Percentiles rank a stretch among this genome's conserved stretches.
Conservation (phyloP, 2,329 filamentous ascomycete species). For the Phialophora macrospora region DNA sequence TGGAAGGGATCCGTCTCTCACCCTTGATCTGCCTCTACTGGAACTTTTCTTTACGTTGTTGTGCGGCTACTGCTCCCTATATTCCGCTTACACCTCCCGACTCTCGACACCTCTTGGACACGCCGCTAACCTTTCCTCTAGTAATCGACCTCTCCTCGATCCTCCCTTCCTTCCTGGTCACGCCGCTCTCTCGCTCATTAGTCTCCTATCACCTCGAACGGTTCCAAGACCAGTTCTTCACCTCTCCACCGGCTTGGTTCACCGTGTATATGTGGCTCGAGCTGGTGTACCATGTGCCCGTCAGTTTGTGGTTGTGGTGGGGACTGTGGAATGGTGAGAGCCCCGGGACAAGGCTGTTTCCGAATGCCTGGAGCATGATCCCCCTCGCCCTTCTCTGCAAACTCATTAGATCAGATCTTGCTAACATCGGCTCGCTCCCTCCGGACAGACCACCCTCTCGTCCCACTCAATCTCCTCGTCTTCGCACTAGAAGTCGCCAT, state of each 20-base stretch:
- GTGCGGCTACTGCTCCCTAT: no score
- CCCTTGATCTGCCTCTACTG: not conserved
- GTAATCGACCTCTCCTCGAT: conserved; percentile 66
- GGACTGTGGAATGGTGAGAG: conserved; percentile 56
- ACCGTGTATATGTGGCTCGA: conserved; percentile 63
- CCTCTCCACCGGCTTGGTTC: conserved; percentile 64
- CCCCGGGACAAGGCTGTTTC: not conserved
- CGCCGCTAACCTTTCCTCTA: conserved; percentile 41
- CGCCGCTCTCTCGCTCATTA: conserved; percentile 55
- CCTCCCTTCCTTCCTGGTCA: conserved; percentile 59
- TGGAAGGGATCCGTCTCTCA: no score
- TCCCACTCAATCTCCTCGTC: conserved; percentile 65
- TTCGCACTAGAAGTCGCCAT: conserved; percentile 65
- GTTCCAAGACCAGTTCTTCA: conserved; percentile 69
- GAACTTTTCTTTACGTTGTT: no score
- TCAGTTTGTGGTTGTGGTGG: conserved; percentile 65
- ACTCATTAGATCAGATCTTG: not conserved
- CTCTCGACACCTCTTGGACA: no score
- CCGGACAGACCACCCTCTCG: conserved; percentile 57
- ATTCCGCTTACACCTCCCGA: no score
- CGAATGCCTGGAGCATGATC: not conserved
- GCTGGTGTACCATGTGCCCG: conserved; percentile 63
- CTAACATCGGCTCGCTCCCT: not conserved
- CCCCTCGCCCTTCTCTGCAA: not conserved
- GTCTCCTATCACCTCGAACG: conserved; percentile 64